phyloP scores from a whole-genome alignment of 257 asterid species.

The Solanum ossicruentum region DNA sequence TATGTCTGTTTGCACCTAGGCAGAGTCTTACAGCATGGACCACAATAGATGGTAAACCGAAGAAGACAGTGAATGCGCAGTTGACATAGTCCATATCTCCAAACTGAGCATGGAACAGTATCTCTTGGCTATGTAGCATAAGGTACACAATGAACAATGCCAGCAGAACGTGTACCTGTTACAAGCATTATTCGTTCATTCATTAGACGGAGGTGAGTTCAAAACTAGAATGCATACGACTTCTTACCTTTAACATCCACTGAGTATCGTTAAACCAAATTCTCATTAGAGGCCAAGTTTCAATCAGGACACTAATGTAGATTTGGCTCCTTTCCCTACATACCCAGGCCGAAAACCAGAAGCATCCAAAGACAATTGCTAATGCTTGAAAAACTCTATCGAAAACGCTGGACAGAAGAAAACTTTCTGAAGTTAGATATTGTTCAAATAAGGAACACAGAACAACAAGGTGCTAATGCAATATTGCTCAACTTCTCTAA shows the following conservation, averaged over 20 bases:
- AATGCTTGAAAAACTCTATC: neutral
- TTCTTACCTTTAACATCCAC: neutral
- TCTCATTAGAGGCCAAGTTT: neutral
- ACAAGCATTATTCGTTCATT: neutral
- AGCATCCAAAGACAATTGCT: neutral
- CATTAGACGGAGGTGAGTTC: neutral
- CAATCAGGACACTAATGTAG: neutral
- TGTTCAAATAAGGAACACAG: neutral
- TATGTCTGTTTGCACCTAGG: too few species aligned
- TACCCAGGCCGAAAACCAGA: neutral
- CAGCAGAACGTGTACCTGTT: neutral
- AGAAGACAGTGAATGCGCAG: neutral
- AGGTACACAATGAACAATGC: neutral
- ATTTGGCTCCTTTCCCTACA: neutral
- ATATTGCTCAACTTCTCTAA: neutral
- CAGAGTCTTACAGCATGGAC: neutral
- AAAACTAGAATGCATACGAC: neutral
- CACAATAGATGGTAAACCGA: neutral
- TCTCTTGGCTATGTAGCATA: neutral
- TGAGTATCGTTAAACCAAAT: neutral
- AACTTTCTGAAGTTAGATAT: neutral
- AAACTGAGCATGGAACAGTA: neutral
- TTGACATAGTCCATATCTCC: neutral
- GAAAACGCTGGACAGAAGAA: neutral
- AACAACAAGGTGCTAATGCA: neutral